phyloP scores from a whole-genome alignment of 192 early-diverging fungal genomes.

The Kickxella alabastrina region DNA sequence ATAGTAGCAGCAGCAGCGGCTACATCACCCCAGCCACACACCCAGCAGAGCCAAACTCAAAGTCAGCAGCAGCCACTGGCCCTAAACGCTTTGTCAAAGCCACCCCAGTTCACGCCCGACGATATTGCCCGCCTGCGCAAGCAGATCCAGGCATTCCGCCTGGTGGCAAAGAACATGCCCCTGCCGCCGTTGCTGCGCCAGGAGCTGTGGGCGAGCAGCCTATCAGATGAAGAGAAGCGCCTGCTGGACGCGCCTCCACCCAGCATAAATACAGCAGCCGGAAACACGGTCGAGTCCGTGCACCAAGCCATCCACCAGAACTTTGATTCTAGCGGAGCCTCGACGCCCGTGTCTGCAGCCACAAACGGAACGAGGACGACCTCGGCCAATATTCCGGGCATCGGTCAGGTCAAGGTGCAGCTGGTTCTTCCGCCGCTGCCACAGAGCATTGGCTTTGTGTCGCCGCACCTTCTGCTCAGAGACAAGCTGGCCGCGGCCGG shows the following conservation, averaged over 20 bases:
- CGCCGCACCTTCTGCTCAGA: slow-evolving; percentile 59
- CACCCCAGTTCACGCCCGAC: slow-evolving; percentile 48
- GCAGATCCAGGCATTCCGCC: slow-evolving; percentile 84
- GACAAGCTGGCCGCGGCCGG: slow-evolving; percentile 52
- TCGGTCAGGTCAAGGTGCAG: slow-evolving; percentile 22
- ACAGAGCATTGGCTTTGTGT: slow-evolving; percentile 30
- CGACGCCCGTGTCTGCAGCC: neutral
- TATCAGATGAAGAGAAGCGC: slow-evolving; percentile 39
- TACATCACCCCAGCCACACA: too few species aligned
- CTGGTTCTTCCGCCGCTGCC: slow-evolving; percentile 36
- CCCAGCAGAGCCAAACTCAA: too few species aligned
- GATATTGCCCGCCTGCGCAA: slow-evolving; percentile 68
- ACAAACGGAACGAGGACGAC: neutral
- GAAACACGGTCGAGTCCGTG: slow-evolving; percentile 58
- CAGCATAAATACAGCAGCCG: slow-evolving; percentile 43
- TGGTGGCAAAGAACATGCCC: slow-evolving; percentile 73
- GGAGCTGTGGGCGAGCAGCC: slow-evolving; percentile 57
- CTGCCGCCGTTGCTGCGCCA: slow-evolving; percentile 69
- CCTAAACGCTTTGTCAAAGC: slow-evolving; percentile 3
- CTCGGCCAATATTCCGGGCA: neutral
- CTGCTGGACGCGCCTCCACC: slow-evolving; percentile 34
- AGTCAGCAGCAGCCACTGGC: too few species aligned
- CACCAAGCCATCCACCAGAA: slow-evolving; percentile 14
- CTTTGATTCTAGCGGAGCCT: neutral
- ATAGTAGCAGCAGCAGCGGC: too few species aligned